Base-by-base conservation (phyloP, 179 eudicot species). In the Silene noctiflora region DNA sequence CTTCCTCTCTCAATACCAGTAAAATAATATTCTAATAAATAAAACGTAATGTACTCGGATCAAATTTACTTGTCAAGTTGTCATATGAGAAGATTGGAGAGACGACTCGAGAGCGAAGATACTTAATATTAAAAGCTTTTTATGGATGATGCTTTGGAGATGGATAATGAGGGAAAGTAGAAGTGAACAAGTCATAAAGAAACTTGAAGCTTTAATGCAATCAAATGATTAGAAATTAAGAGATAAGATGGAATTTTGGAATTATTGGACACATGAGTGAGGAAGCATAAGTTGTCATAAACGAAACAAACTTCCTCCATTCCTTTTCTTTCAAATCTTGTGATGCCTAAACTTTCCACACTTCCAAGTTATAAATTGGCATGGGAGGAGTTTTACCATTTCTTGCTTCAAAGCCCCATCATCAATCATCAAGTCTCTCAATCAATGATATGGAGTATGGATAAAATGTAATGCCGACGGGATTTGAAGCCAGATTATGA, bases 261-360 rank as follows among this genome's bases (percentile, higher is more conserved):
- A 66, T 68, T 42, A 71, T 46, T 71, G 74, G 39, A 51, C 59
- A 51, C 33, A 35, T 70, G 60, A 70, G 33, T 29, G 1, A 58
- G 39, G 22, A 13, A 13, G 31, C 61, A 46, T 24, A 70, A 71
- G 39, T 16, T 71, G 13, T 44, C 9, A 22, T 13, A 12, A 71
- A 71, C 22, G 4, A 53, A 51, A 27, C 13, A 25, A 71, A 71
- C 62, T 70, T 70, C 35, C 17, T 68, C 73, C 59, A 69, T 69
- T 69, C 59, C 73, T 69, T 69, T 69, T 69, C 35, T 21, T 69
- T 11, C 8, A 21, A 48, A 27, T 46, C 39, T 69, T 69, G 35
- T 64, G 16, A 69, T 46, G 33, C 5, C 35, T 1, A 6, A 69
- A 19, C 33, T 48, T 14, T 24, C 7, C n/a, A 69, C 60, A 69